Base-by-base conservation (phyloP, 345 rosid species). In the Noccaea caerulescens region DNA sequence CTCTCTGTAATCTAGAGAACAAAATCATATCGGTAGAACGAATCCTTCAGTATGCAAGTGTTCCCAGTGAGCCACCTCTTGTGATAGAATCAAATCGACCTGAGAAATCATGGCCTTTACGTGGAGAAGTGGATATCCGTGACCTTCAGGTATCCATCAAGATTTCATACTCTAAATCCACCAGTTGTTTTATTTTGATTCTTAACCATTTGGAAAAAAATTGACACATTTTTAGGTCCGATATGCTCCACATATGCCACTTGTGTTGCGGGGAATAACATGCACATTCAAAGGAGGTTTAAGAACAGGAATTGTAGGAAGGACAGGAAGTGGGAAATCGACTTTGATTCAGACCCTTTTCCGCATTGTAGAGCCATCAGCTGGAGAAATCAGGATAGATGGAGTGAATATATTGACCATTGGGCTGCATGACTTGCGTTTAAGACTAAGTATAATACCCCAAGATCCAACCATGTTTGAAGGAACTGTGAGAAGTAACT, bases 391-490 rank as follows among this genome's bases (percentile, higher is more conserved):
- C 54, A 54, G 59, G 72, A 91, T 93, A n/a, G 97, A 91, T 71
- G 85, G 83, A 50, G 64, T 91, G 45, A 62, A 87, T 51, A 89
- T 91, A 30, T 82, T 83, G 69, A 78, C 71, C 8, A 84, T 93
- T 55, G 97, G 96, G 63, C 72, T 91, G 71, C 91, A 91, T 42
- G 93, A 93, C 79, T 81, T 93, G 75, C 82, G 96, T 71, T 84
- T 86, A 51, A 85, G 86, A 50, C 83, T 91, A 8, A 86, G 96
- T 80, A 91, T 93, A 38, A 91, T 91, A 73, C 97, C 97, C 18
- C 98, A 89, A 73, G 98, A 91, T 71, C 98, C 97, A 43, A 89
- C 91, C 57, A 86, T 91, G 97, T 93, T 93, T 74, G 94, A 91
- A 80, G 98, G 98, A 41, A 91, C 94, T 0, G 75, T 91, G 13